Conservation (phyloP, 768 basidiomycete genomes). For the Coprinopsis cinerea region DNA sequence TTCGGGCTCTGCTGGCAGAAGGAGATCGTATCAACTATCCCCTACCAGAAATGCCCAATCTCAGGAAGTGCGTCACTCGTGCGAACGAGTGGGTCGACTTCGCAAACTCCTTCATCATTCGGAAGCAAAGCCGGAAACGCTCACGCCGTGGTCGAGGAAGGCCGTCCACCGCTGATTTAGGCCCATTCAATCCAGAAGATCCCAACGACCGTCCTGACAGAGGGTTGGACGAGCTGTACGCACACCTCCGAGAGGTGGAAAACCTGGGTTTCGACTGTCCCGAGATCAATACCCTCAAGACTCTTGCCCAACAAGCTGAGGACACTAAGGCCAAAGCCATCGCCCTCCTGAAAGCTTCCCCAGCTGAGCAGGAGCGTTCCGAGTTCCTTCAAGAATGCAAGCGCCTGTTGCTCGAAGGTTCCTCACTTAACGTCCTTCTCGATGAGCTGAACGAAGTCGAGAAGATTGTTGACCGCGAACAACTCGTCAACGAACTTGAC, state of each 20-base stretch:
- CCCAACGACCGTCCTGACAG: constrained; percentile 67
- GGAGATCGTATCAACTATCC: constrained; percentile 80
- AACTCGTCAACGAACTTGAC: constrained; percentile 70
- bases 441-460: constrained; percentile 75
- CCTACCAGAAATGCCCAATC: constrained; percentile 61
- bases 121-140: constrained; percentile 79
- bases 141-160: constrained; percentile 57
- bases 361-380: constrained; percentile 40
- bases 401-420: constrained; percentile 59
- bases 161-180: constrained; percentile 35
- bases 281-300: constrained; percentile 57
- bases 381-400: constrained; percentile 66
- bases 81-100: constrained; percentile 89
- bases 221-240: constrained; percentile 63
- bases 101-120: constrained; percentile 70
- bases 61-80: constrained; percentile 73
- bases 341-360: constrained; percentile 39
- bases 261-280: constrained; percentile 78
- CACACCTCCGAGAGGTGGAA: constrained; percentile 66
- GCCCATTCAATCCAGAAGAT: constrained; percentile 37
- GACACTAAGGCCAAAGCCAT: constrained; percentile 53
- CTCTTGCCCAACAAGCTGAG: constrained; percentile 57
- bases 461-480: constrained; percentile 75
- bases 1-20: constrained; percentile 80
- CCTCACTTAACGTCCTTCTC: constrained; percentile 76